Evolutionary conservation across 495 filamentous ascomycete species (phyloP), one percentile per base, ranked within the genome.

Genomic region (Delitschia confertaspora): DNA sequence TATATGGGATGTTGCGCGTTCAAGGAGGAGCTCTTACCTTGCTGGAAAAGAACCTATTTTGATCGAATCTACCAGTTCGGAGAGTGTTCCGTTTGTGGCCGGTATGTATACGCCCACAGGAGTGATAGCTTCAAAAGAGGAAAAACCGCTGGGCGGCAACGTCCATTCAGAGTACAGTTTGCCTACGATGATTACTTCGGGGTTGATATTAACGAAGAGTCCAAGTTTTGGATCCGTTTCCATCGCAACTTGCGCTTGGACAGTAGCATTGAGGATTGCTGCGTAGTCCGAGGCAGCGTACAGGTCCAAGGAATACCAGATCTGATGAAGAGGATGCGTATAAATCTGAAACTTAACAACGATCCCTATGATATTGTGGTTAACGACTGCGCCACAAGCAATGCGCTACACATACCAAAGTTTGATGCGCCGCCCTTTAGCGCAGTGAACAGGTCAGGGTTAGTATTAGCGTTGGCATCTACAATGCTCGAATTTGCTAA

Each of bases 391-490:
- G 8, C 10, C 6, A 22, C n/a, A 19, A 38, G 6, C 16, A 17
- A 9, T 6, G 6, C 4, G 11, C 10, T 38, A 8, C 23, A 25
- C 19, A 6, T 40, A 37, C 33, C 33, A 37, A 37, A 37, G 17
- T 37, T 37, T 7, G 11, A 10, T n/a, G 17, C 33, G 33, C 33
- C 33, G n/a, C 33, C 33, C 17, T 37, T 37, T 10, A 37, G 33
- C 6, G 24, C 37, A 25, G 10, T 19, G 21, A 40, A 27, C 14
- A 25, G 22, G 21, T 40, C 37, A 7, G 16, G 19, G 19, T 27
- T 24, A 19, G 11, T 8, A 11, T 19, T 40, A 6, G 6, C 11
- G n/a, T 11, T 24, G 11, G 21, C 37, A 16, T 25, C 3, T 7
- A 37, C 33, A 21, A 37, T 17, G 17, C 13, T 13, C 16, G 33